Evolutionary conservation across 2,329 filamentous ascomycete species (phyloP).

Genomic region (Rutstroemia sp.): DNA sequence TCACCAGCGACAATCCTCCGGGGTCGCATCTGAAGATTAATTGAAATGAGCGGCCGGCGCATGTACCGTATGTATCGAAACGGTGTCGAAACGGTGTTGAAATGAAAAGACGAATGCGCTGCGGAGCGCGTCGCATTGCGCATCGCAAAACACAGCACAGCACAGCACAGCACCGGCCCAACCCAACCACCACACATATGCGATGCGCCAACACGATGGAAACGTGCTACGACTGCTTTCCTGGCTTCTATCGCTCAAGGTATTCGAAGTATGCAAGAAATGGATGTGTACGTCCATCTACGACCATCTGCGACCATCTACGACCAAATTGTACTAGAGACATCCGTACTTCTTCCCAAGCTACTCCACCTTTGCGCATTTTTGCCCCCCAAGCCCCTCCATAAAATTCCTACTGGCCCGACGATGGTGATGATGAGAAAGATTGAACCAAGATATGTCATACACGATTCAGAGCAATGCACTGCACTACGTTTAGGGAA

Average conservation of each 20-base stretch:
- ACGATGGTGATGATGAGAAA: background rate
- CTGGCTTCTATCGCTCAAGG: too few relatives aligned
- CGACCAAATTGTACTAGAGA: too few relatives aligned
- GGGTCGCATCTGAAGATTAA: too few relatives aligned
- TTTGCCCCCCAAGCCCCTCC: background rate
- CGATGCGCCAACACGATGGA: background rate
- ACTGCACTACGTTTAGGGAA: background rate
- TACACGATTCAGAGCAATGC: constrained; percentile 6
- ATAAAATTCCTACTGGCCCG: background rate
- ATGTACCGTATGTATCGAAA: background rate
- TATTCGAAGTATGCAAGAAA: too few relatives aligned
- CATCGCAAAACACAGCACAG: too few relatives aligned
- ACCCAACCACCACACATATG: background rate
- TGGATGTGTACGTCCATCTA: too few relatives aligned
- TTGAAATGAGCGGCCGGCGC: background rate
- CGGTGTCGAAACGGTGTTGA: background rate
- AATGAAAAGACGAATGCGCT: background rate
- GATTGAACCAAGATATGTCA: constrained; percentile 4
- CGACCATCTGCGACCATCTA: too few relatives aligned
- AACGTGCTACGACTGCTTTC: background rate
- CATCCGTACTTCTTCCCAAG: background rate
- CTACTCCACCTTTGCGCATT: background rate
- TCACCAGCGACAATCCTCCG: too few relatives aligned
- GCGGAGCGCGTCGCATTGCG: background rate
- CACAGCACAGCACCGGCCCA: too few relatives aligned